Evolutionary conservation across 2,329 filamentous ascomycete genomes (phyloP), one percentile per base, ranked within the genome.

Genomic region (Colletotrichum higginsianum): DNA sequence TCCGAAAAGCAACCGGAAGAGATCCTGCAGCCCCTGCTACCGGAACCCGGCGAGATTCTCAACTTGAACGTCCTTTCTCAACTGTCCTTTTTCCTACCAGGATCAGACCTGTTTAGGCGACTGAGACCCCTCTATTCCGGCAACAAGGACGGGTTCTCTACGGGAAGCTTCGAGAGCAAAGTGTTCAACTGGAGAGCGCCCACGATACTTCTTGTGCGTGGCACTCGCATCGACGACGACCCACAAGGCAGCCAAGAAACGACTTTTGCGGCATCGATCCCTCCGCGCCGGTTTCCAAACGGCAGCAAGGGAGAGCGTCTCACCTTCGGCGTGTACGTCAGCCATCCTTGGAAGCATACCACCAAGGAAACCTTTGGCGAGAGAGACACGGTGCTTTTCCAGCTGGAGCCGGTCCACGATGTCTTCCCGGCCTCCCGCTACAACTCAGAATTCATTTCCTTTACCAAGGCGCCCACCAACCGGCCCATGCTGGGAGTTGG

Each of bases 121-220:
- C 83, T 94, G 2, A 88, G 91, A 1, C 86, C 90, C 2, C 84
- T 95, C 0, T 95, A 94, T 78, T 91, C 90, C 1, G 93, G 92
- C 6, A 90, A 88, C 57, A 88, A 90, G 35, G 89, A 91, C 15
- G 93, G 93, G 6, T 95, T 94, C 80, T 93, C 91, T 23, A 92
- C 94, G 89, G 92, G 92, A 26, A 92, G 90, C 66, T 94, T 94
- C 74, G 91, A 94, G 78, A 88, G 90, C 23, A 91, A 91, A 75
- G 90, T 94, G 3, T 93, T 94, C 81, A 93, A 94, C 78, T 95
- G 93, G 92, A 86, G 89, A 52, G 92, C 92, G 0, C 93, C 93
- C 0, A 94, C 93, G 0, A 88, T 95, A 21, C 84, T 95, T 13
- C 85, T 95, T 1, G 90, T 94, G 2, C 88, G 89, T 23, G 93